These are phyloP conservation scores for Delonix regia DNA, from an alignment of 306 rosid genomes.

Conservation along the genomic window DNA sequence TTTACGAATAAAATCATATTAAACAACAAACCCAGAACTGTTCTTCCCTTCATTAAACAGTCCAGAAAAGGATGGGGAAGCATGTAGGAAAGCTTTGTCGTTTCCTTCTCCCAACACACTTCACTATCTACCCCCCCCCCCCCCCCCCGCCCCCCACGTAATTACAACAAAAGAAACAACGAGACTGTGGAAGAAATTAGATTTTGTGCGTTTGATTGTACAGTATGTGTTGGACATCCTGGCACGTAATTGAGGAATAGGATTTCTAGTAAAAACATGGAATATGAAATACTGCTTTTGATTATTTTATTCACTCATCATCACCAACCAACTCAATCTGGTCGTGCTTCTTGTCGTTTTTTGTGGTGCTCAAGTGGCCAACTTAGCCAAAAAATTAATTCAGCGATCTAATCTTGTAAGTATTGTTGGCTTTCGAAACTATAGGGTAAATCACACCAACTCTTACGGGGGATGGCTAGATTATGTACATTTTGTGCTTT, in stretches of 20 bases:
- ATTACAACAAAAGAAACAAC: constrained; percentile 60
- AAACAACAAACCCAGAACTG: neutral
- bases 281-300: neutral
- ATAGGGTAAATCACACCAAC: neutral
- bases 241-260: constrained; percentile 59
- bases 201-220: constrained; percentile 52
- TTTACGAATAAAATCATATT: constrained; percentile 19
- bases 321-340: constrained; percentile 56
- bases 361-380: constrained; percentile 44
- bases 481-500: too few species aligned
- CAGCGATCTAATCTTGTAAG: constrained; percentile 38
- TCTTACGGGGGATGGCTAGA: neutral
- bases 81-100: constrained; percentile 5
- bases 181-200: constrained; percentile 61
- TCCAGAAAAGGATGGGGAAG: constrained; percentile 32
- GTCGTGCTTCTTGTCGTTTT: constrained; percentile 53
- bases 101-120: constrained; percentile 22
- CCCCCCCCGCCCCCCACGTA: too few species aligned
- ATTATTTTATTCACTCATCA: constrained; percentile 28
- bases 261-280: constrained; percentile 12
- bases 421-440: constrained; percentile 27
- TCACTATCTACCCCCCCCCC: constrained; percentile 20
- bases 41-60: neutral
- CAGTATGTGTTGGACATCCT: constrained; percentile 58
- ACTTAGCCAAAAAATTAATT: constrained; percentile 28